Evolutionary conservation across 2,329 filamentous ascomycete genomes (phyloP).

Genomic region (Talaromyces sp.): DNA sequence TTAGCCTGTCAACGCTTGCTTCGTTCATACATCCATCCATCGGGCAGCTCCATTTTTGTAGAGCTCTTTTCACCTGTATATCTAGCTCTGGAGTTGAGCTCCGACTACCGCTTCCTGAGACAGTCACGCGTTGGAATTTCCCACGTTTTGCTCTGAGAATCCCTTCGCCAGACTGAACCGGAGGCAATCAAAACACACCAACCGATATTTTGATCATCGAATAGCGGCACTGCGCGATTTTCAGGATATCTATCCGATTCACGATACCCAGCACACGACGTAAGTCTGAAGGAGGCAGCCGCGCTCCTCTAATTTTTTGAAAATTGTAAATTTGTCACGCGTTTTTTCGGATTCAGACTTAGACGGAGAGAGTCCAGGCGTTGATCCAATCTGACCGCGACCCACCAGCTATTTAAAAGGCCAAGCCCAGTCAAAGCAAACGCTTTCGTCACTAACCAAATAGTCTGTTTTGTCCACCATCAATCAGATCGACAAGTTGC

Average conservation of each 20-base stretch:
- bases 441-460: not conserved
- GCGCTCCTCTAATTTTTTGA: not conserved
- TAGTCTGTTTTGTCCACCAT: not conserved
- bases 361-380: not conserved
- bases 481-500: not conserved
- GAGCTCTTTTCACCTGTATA: not conserved
- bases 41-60: not conserved
- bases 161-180: not conserved
- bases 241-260: not conserved
- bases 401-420: constrained; percentile 3
- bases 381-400: not conserved
- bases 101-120: not conserved
- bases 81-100: not conserved
- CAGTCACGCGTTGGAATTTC: not conserved
- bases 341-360: not conserved
- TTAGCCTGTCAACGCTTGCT: not conserved
- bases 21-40: constrained; percentile 1
- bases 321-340: not conserved
- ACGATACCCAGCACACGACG: not conserved
- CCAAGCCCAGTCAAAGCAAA: constrained; percentile 3
- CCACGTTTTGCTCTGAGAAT: not conserved
- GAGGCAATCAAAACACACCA: not conserved
- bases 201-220: not conserved
- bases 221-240: not conserved
- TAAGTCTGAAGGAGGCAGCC: not conserved